phyloP scores from a whole-genome alignment of 73 alveolate species.

The Paramecium primaurelia region DNA sequence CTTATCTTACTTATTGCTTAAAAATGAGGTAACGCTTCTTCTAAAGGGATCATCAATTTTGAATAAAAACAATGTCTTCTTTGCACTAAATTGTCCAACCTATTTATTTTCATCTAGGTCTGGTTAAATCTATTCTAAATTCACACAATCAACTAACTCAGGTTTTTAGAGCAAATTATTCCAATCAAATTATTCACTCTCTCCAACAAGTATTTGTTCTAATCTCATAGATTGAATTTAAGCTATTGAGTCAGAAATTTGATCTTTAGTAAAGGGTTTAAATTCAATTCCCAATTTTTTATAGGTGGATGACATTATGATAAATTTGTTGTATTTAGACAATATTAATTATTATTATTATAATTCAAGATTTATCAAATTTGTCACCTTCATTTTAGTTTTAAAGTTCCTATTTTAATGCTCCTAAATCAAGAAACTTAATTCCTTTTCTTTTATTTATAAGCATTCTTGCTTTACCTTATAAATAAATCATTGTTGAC shows the following conservation, averaged over 20 bases:
- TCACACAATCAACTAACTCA: background rate
- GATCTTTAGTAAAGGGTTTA: background rate
- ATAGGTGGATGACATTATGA: background rate
- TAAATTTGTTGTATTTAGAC: background rate
- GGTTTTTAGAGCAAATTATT: background rate
- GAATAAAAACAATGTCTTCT: conserved; percentile 11
- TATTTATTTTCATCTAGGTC: background rate
- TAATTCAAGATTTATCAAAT: background rate
- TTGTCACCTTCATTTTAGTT: background rate
- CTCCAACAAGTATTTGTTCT: background rate
- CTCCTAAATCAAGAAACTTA: background rate
- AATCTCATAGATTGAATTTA: background rate
- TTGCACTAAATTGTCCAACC: background rate
- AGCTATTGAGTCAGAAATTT: background rate
- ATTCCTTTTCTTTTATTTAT: background rate
- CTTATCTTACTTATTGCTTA: background rate
- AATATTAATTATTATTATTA: background rate
- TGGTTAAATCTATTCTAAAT: background rate
- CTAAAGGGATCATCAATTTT: background rate
- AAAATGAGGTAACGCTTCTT: background rate
- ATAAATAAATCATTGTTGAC: background rate
- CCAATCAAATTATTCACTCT: conserved; percentile 17
- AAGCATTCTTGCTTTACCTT: background rate
- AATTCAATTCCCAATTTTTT: background rate
- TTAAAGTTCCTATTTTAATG: background rate